Evolutionary conservation across 108 stramenopile genomes (phyloP).

Genomic region (Fistulifera pelliculosa): DNA sequence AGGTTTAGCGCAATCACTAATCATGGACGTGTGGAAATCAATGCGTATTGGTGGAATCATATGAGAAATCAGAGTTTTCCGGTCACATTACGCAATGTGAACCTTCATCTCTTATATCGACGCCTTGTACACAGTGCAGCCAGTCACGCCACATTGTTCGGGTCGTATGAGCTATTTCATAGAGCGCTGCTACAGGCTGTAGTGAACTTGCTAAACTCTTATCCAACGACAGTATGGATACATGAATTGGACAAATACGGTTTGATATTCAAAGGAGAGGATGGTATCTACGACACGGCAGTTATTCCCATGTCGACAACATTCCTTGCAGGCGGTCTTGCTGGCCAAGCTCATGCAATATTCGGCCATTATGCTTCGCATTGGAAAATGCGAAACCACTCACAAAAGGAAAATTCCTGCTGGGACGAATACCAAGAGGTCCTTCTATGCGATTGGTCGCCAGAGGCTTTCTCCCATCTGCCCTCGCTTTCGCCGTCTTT

Average conservation of each 20-base stretch:
- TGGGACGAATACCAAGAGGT: too few relatives aligned
- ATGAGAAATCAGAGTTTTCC: neutral
- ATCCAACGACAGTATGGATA: neutral
- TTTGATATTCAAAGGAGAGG: neutral
- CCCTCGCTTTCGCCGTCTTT: too few relatives aligned
- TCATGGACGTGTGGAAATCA: slow-evolving; percentile 6
- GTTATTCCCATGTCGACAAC: neutral
- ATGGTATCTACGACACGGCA: neutral
- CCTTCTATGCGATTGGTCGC: too few relatives aligned
- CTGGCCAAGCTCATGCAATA: slow-evolving; percentile 3
- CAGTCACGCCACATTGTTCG: slow-evolving; percentile 1
- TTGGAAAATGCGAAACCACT: slow-evolving; percentile 2
- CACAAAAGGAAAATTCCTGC: too few relatives aligned
- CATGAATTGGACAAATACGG: neutral
- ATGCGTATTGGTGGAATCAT: neutral
- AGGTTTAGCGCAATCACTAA: slow-evolving; percentile 1
- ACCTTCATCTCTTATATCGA: neutral
- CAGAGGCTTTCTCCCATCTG: too few relatives aligned
- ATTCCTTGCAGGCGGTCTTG: slow-evolving; percentile 1
- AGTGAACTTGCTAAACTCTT: neutral
- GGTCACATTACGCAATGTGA: neutral
- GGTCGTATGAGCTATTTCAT: neutral
- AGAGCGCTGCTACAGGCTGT: neutral
- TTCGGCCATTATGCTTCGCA: neutral
- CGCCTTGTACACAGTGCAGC: neutral